Conservation (phyloP, 1,284 basidiomycete genomes). For the Cutaneotrichosporon sp. region DNA sequence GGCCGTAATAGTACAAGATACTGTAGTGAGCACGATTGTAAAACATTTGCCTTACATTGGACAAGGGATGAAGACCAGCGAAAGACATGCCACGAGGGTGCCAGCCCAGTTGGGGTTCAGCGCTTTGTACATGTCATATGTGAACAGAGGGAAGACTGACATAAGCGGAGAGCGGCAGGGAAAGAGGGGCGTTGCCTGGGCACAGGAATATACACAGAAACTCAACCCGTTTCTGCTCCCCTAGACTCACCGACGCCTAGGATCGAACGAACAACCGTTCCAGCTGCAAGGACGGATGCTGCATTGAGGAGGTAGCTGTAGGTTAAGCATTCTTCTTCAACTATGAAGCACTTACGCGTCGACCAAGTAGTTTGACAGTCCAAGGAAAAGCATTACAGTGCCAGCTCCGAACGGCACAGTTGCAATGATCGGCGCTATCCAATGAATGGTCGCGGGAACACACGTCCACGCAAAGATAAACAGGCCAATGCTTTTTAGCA, state of each 20-base stretch:
- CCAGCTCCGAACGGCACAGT: slow-evolving; percentile 57
- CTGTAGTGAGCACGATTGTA: neutral
- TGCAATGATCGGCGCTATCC: slow-evolving; percentile 60
- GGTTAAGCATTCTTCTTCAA: too few species aligned
- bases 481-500: slow-evolving; percentile 13
- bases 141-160: slow-evolving; percentile 56
- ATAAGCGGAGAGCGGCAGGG: too few species aligned
- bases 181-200: too few species aligned
- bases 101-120: slow-evolving; percentile 60
- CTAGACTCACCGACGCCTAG: slow-evolving; percentile 52
- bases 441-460: slow-evolving; percentile 54
- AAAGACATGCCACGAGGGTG: slow-evolving; percentile 30
- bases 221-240: too few species aligned
- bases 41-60: slow-evolving; percentile 7
- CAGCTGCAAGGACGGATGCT: slow-evolving; percentile 62
- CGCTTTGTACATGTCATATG: slow-evolving; percentile 55
- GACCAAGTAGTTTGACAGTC: slow-evolving; percentile 55
- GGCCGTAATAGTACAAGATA: slow-evolving; percentile 27
- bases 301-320: slow-evolving; percentile 39
- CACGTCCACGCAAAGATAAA: slow-evolving; percentile 54
- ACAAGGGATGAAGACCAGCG: slow-evolving; percentile 22
- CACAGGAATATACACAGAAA: too few species aligned
- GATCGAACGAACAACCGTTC: slow-evolving; percentile 60
- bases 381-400: slow-evolving; percentile 35
- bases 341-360: slow-evolving; percentile 56